These are phyloP conservation scores for Synchytrium microbalum DNA, from an alignment of 371 early-diverging fungal species.

Conservation along the genomic window DNA sequence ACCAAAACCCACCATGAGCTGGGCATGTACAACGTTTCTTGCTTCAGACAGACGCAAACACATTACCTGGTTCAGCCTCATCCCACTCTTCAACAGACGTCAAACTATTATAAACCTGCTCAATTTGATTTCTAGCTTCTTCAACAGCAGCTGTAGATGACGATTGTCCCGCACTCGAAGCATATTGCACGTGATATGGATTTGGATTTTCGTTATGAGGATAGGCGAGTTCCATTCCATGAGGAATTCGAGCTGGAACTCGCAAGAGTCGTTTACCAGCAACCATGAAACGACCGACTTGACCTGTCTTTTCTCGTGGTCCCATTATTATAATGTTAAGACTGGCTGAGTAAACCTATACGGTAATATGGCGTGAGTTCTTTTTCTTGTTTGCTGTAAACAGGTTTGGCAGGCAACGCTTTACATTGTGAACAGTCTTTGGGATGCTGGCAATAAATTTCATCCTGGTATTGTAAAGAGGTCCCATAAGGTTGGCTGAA, in stretches of 20 bases:
- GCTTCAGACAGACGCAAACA: too few species aligned
- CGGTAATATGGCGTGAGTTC: too few species aligned
- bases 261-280: neutral
- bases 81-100: constrained; percentile 43
- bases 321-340: too few species aligned
- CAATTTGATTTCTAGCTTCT: constrained; percentile 47
- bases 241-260: constrained; percentile 3
- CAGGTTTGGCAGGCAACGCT: too few species aligned
- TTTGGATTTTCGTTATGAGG: neutral
- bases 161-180: constrained; percentile 27
- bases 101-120: constrained; percentile 46
- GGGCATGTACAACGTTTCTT: too few species aligned
- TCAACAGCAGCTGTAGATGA: constrained; percentile 25
- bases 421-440: too few species aligned
- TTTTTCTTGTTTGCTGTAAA: too few species aligned
- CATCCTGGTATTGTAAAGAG: too few species aligned
- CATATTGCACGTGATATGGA: constrained; percentile 10
- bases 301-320: too few species aligned
- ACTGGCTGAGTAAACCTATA: too few species aligned
- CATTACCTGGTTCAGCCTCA: constrained; percentile 41
- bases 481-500: too few species aligned
- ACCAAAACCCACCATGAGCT: too few species aligned
- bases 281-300: neutral
- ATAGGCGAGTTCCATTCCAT: neutral
- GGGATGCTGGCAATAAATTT: constrained; percentile 6